phyloP scores from a whole-genome alignment of 2,329 filamentous ascomycete species.

The Dactylellina leptospora region DNA sequence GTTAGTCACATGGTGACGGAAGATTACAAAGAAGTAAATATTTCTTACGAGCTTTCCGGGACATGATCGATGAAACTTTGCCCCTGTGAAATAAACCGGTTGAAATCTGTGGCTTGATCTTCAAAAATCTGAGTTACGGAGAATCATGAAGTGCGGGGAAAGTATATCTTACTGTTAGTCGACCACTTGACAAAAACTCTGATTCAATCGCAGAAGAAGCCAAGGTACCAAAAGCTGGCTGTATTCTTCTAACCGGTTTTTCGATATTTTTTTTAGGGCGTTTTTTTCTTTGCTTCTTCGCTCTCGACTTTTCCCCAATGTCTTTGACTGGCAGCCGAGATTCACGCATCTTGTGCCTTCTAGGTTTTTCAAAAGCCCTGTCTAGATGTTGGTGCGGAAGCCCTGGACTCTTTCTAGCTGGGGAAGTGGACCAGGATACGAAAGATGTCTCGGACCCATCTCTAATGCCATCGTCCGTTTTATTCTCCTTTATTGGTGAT shows the following conservation, averaged over 20 bases:
- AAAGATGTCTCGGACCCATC: slow-evolving; percentile 35
- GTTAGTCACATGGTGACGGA: neutral
- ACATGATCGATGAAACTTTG: slow-evolving; percentile 26
- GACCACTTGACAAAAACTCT: slow-evolving; percentile 26
- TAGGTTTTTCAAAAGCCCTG: slow-evolving; percentile 33
- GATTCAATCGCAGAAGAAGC: slow-evolving; percentile 49
- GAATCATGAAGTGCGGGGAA: slow-evolving; percentile 31
- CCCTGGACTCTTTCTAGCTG: slow-evolving; percentile 15
- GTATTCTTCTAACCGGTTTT: slow-evolving; percentile 15
- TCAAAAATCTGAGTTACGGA: slow-evolving; percentile 12
- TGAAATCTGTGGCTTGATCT: slow-evolving; percentile 32
- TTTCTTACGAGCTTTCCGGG: slow-evolving; percentile 34
- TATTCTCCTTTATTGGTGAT: slow-evolving; percentile 48
- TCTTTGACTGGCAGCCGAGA: slow-evolving; percentile 40
- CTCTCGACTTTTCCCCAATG: neutral
- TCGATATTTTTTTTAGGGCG: neutral
- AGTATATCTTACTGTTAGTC: slow-evolving; percentile 29
- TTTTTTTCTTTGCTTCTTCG: slow-evolving; percentile 34
- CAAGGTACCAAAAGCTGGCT: slow-evolving; percentile 42
- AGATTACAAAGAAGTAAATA: neutral
- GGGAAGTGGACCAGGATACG: slow-evolving; percentile 40
- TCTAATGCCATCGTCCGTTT: slow-evolving; percentile 20
- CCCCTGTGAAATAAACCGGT: slow-evolving; percentile 45
- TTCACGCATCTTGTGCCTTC: slow-evolving; percentile 50
- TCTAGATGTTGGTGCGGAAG: slow-evolving; percentile 6